Base-by-base conservation (phyloP, 2,329 filamentous ascomycete genomes). In the Epichloe typhina region DNA sequence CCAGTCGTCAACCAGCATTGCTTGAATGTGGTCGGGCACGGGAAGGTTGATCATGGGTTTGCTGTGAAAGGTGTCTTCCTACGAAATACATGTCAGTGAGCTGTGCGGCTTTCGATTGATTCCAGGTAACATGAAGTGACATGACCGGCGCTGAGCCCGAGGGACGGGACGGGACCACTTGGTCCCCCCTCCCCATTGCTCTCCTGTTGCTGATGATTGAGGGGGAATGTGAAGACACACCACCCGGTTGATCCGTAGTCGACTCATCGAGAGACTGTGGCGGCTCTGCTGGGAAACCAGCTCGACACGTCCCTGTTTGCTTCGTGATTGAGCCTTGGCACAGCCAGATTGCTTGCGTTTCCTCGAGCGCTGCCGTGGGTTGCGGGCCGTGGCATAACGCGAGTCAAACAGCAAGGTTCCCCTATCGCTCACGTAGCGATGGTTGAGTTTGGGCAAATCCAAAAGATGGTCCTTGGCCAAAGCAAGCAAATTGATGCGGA, bases 1-100 rank as follows among this genome's bases (percentile, higher is more conserved):
- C 93, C 93, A 98, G 66, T 98, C 93, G 64, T 98, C 93, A 21
- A 98, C 93, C 3, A 98, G 80, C 55, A 95, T 77, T 15, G 86
- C 88, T 71, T 97, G 96, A 57, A 98, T 76, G 57, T 86, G 81
- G 63, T 97, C 93, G 0, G 93, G 89, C 56, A 97, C 82, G 47
- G 83, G 77, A 41, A 98, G 78, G 59, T 88, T 87, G 61, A 98
- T 84, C 17, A 88, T 88, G 19, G 91, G 90, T 52, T 89, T 83
- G 55, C 78, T 76, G 62, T 89, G 81, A 64, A 95, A 98, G 4
- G 77, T 73, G 54, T 97, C 93, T 72, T 97, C 93, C 90, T 97
- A 47, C 50, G 21, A 36, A 6, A 38, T 21, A 36, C 11, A 38
- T 21, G 41, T 50, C 15, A 50, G 48, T 45, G 40, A 26, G 4